phyloP scores from a whole-genome alignment of 768 basidiomycete genomes.

The Collybia nuda region DNA sequence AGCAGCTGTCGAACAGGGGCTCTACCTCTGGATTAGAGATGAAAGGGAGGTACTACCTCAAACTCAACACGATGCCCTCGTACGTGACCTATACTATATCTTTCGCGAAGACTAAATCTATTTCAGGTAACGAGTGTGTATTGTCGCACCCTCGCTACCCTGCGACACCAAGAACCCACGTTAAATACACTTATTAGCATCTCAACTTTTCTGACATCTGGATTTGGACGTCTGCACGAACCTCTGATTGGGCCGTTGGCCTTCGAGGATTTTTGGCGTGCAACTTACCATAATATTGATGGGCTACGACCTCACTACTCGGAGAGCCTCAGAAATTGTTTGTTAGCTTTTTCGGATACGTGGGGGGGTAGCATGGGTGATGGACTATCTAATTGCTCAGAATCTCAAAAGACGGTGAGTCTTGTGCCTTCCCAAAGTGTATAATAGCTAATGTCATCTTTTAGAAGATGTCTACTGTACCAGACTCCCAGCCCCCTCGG shows the following conservation, averaged over 20 bases:
- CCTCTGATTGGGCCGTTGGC: slow-evolving; percentile 50
- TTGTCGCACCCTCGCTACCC: slow-evolving; percentile 35
- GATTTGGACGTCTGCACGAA: slow-evolving; percentile 41
- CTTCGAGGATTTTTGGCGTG: slow-evolving; percentile 60
- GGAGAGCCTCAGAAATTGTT: slow-evolving; percentile 40
- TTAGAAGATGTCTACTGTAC: slow-evolving; percentile 15
- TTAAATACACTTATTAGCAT: slow-evolving; percentile 36
- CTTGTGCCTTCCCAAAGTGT: neutral
- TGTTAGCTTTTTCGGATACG: slow-evolving; percentile 45
- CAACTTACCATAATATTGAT: slow-evolving; percentile 45
- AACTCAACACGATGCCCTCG: slow-evolving; percentile 46
- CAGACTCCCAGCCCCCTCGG: slow-evolving; percentile 27
- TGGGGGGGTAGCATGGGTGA: slow-evolving; percentile 48
- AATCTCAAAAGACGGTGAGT: slow-evolving; percentile 35
- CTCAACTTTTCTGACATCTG: slow-evolving; percentile 48
- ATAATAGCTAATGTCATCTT: neutral
- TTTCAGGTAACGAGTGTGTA: slow-evolving; percentile 41
- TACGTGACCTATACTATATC: slow-evolving; percentile 25
- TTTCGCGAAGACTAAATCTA: neutral
- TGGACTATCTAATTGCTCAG: slow-evolving; percentile 36
- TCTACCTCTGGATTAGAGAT: slow-evolving; percentile 57
- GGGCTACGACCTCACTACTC: slow-evolving; percentile 40
- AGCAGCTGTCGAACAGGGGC: slow-evolving; percentile 30
- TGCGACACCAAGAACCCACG: slow-evolving; percentile 39
- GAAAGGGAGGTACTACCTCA: slow-evolving; percentile 35